Evolutionary conservation across 306 rosid genomes (phyloP), one percentile per base, ranked within the genome.

Genomic region (Canavalia gladiata): DNA sequence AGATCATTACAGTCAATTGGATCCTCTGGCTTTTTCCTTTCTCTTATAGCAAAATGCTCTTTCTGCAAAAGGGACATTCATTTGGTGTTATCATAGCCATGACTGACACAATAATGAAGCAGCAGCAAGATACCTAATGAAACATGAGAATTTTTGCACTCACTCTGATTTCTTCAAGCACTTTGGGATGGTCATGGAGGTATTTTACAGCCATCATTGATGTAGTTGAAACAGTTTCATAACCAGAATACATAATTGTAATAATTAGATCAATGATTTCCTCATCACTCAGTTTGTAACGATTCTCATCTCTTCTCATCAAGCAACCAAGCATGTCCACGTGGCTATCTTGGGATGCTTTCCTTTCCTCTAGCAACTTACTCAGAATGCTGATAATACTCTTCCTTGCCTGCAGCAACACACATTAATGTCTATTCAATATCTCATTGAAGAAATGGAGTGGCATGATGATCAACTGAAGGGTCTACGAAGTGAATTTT

Each of bases 121-220:
- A 37, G 56, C 7, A 35, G 10, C 10, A 63, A 13, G 8, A 67
- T 28, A 0, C 74, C 33, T 34, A 28, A 42, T 18, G 29, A 56
- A 33, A 45, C 49, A 45, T 58, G 28, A 30, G 13, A 67, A 65
- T 13, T 58, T 76, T 72, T 72, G 4, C 66, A 90, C 98, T 85
- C 68, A 96, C 99, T 83, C 99, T 90, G 6, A 96, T 93, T 76
- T 96, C 93, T 67, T 93, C 87, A 82, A 96, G 98, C 81, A 78
- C 98, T 77, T 80, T 78, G 50, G 97, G 97, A 81, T 93, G 94
- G 77, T 96, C 99, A 83, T 90, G 96, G 76, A 96, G 97, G 59
- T 89, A 93, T 86, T 96, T 96, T 60, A 96, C 90, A 10, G 99
- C 98, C 99, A 96, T 96, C 99, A 96, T 96, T 25, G 99, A 89